Evolutionary conservation across 306 rosid species (phyloP).

Genomic region (Myrica gale): DNA sequence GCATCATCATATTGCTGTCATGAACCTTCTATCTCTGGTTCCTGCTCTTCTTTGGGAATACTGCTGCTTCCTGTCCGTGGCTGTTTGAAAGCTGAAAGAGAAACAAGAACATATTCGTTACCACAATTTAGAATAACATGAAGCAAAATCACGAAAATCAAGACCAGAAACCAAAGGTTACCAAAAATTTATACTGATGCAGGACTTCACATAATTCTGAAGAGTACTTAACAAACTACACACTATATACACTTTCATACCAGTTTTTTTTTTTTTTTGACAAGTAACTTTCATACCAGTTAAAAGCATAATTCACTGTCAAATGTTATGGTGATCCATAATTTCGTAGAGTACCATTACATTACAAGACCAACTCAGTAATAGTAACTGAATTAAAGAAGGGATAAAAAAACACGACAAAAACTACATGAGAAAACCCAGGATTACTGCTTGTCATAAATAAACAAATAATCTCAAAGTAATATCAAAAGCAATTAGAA

Average conservation of each 20-base stretch:
- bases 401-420: neutral
- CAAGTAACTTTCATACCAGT: neutral
- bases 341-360: neutral
- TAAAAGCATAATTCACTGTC: neutral
- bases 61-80: conserved; percentile 30
- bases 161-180: neutral
- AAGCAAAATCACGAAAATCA: neutral
- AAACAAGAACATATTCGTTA: neutral
- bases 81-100: conserved; percentile 35
- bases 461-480: neutral
- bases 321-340: conserved; percentile 4
- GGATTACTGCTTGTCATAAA: neutral
- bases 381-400: neutral
- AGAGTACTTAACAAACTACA: neutral
- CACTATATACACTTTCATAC: neutral
- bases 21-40: conserved; percentile 30
- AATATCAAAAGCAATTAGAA: neutral
- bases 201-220: neutral
- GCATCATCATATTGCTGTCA: conserved; percentile 21
- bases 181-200: neutral
- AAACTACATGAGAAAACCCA: neutral
- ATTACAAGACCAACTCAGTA: neutral
- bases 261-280: no score
- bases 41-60: conserved; percentile 25
- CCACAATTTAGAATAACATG: neutral